A percentile compares a stretch with the other conserved stretches of the same genome.
Conservation (phyloP, 208 protist species). For the Leishmania braziliensis region DNA sequence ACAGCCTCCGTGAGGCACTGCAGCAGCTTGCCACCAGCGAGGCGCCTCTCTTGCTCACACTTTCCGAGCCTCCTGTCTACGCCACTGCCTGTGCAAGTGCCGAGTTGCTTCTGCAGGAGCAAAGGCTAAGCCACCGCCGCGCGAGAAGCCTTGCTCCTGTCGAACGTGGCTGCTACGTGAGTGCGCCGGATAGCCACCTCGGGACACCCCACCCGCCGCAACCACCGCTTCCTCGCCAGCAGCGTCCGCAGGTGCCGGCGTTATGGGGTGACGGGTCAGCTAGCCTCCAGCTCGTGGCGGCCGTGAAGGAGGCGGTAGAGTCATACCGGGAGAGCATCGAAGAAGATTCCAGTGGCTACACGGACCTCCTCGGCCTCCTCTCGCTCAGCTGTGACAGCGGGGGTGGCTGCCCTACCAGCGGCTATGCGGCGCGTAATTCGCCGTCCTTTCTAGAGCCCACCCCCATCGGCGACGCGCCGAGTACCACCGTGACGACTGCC, state of each 20-base stretch:
- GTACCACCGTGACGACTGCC: conserved; percentile 5
- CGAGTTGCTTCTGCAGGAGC: conserved; percentile 22
- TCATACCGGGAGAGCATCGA: conserved; percentile 36
- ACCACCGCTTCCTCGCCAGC: conserved; percentile 1
- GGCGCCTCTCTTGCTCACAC: conserved; percentile 29
- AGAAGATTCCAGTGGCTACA: conserved; percentile 33
- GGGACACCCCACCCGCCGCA: conserved; percentile 18
- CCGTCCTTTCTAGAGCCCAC: background rate
- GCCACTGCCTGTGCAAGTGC: conserved; percentile 23
- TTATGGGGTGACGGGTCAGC: conserved; percentile 48
- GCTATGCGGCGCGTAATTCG: background rate
- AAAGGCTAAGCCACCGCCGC: conserved; percentile 12
- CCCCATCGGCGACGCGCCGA: background rate
- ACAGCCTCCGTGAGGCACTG: conserved; percentile 20
- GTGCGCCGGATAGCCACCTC: conserved; percentile 9
- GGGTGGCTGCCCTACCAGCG: background rate
- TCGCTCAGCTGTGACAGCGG: conserved; percentile 2
- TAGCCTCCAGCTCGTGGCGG: conserved; percentile 40
- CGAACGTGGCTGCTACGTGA: conserved; percentile 12
- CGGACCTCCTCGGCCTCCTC: conserved; percentile 33
- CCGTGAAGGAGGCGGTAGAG: conserved; percentile 38
- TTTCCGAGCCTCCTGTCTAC: conserved; percentile 32
- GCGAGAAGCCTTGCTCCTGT: conserved; percentile 1
- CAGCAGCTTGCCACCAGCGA: conserved; percentile 17
- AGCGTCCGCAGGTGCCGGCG: conserved; percentile 35